Base-by-base conservation (phyloP, 139 green algal species). In the Chlorella sp. region DNA sequence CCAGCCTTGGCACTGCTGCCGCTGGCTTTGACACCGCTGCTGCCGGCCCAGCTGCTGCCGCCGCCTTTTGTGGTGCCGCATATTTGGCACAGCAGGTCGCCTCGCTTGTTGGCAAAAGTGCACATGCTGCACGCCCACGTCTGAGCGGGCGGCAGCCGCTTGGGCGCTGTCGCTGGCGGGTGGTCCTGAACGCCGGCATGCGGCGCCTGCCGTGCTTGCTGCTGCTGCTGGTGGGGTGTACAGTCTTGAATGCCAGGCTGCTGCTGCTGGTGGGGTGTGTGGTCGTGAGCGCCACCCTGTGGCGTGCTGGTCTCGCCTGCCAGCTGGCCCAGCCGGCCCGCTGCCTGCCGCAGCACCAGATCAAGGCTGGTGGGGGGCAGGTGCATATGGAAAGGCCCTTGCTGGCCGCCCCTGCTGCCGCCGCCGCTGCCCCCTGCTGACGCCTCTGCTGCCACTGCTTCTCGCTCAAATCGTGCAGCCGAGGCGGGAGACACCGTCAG, bases 81-180 rank as follows among this genome's bases (percentile, higher is more conserved):
- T 28, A 88, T 60, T 76, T 92, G 60, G 79, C 90, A 92, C 75
- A 61, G 42, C 22, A 73, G 68, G 30, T n/a, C n/a, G 3, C 48
- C 22, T 22, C 48, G 42, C 11, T 37, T 14, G 68, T 92, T 92
- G 3, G 77, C 61, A 77, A 88, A 88, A 16, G 90, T 91, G 84
- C 90, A 92, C 34, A 73, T 60, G 30, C 30, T 3, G 77, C 90
- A 92, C 3, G 85, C 32, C 90, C 90, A 92, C 1, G 12, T 64
- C 21, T 12, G 57, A 30, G 34, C n/a, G 0, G 71, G 30, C 21
- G 48, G 18, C 48, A 21, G 48, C 86, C n/a, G 85, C 28, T 32
- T 22, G 26, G 28, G 68, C 4, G 4, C 21, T 3, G 3, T 36
- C 37, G 60, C 21, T 39, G n/a, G 3, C 36, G 36, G 83, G 83